These are phyloP conservation scores for Tritrichomonas foetus DNA, from an alignment of 208 protist genomes.

Conservation along the genomic window DNA sequence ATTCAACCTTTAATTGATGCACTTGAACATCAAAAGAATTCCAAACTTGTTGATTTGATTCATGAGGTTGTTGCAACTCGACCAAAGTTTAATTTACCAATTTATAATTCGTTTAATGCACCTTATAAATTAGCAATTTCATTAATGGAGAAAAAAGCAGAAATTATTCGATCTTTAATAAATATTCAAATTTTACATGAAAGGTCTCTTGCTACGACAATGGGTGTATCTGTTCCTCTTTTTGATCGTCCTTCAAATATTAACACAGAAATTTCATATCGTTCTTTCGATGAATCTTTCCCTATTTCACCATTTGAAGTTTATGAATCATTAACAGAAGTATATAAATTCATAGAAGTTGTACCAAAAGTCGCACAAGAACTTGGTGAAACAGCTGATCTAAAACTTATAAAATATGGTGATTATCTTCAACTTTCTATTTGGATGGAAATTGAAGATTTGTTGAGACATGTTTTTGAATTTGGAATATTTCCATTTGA, in stretches of 20 bases:
- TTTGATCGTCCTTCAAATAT: slow-evolving; percentile 9
- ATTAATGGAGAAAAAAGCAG: neutral
- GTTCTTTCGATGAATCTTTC: neutral
- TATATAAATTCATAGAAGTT: neutral
- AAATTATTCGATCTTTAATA: neutral
- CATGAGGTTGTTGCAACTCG: neutral
- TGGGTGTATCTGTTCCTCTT: neutral
- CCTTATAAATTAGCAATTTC: neutral
- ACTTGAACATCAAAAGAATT: neutral
- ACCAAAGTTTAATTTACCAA: neutral
- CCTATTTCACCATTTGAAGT: neutral
- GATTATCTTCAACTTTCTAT: neutral
- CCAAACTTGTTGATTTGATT: neutral
- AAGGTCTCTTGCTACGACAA: neutral
- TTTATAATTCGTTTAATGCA: neutral
- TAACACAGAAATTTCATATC: too few species aligned
- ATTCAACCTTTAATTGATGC: neutral
- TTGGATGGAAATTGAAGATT: neutral
- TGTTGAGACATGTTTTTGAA: neutral
- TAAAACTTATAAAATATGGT: neutral
- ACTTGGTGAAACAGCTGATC: neutral
- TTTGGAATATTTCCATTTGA: neutral
- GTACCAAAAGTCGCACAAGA: neutral
- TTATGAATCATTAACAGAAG: neutral
- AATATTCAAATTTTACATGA: slow-evolving; percentile 34